Evolutionary conservation across 2,329 filamentous ascomycete genomes (phyloP), one percentile per base, ranked within the genome.

Genomic region (Keithomyces neogunnii): DNA sequence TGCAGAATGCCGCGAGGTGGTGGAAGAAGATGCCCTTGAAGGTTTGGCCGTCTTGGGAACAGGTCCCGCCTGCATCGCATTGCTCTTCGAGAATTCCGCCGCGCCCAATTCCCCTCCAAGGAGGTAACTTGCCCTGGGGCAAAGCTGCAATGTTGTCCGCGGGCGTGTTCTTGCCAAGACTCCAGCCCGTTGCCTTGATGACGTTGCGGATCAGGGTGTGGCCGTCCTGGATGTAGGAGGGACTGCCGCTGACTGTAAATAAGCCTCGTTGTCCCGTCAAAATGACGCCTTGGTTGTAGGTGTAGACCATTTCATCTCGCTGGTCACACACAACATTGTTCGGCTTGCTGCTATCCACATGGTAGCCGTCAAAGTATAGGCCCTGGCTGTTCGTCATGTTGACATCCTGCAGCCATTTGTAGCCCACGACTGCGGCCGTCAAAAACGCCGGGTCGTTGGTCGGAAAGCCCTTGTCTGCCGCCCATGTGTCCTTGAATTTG

Each of bases 11-110:
- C 0, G 83, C 78, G 2, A 96, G 73, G 63, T 96, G 92, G 63
- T 95, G 88, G 69, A 96, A 95, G 73, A 91, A 96, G 51, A 96
- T 92, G 31, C 89, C 88, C 66, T 96, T 97, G 79, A 96, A 96
- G 0, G 88, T 90, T 61, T 96, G 91, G 0, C 78, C 79, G 59
- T 97, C 80, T 65, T 96, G 90, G 19, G 82, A 89, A 66, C 91
- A 96, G 42, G 72, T 76, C 3, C 81, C 88, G 19, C 70, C 71
- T 2, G 83, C 80, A 64, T 97, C 92, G 63, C 92, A 96, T 36
- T 77, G 70, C 46, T 97, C 92, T 64, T 96, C 89, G 42, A 97
- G 69, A 31, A 96, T 79, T 2, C 92, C 92, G 19, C 79, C 79
- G 4, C 86, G 80, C 30, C 91, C 91, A 0, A 96, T 75, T 0